These are phyloP conservation scores for Escallonia herrerae DNA, from an alignment of 129 eudicot species.

Conservation along the genomic window DNA sequence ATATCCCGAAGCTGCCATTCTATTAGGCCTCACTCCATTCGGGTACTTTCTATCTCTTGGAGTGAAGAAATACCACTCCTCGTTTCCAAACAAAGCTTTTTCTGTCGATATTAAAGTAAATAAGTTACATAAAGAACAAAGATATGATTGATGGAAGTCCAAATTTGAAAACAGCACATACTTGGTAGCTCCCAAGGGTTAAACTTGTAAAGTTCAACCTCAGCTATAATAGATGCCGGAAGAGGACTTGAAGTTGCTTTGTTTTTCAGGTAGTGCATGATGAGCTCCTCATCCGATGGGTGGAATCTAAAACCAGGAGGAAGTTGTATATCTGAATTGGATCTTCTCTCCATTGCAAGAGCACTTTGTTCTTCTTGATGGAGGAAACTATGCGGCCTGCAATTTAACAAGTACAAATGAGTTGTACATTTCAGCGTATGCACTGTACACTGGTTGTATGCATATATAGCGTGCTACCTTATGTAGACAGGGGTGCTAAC, in stretches of 20 bases:
- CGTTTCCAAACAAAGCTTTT: slow-evolving; percentile 47
- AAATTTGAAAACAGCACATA: background rate
- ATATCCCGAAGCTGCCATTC: slow-evolving; percentile 46
- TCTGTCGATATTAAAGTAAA: slow-evolving; percentile 15
- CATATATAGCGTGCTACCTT: background rate
- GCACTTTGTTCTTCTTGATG: slow-evolving; percentile 17
- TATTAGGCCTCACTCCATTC: slow-evolving; percentile 42
- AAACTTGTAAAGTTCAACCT: slow-evolving; percentile 46
- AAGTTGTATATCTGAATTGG: slow-evolving; percentile 23
- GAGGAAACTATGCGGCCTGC: slow-evolving; percentile 14
- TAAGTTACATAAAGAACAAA: background rate
- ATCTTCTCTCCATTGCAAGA: background rate
- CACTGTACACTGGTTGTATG: background rate
- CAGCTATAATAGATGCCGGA: slow-evolving; percentile 34
- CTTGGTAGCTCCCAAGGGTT: slow-evolving; percentile 55
- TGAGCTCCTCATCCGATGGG: slow-evolving; percentile 50
- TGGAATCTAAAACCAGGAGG: slow-evolving; percentile 48
- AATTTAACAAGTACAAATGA: background rate
- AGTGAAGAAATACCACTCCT: slow-evolving; percentile 51
- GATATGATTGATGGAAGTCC: background rate
- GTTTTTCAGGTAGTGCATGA: slow-evolving; percentile 38
- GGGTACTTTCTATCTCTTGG: slow-evolving; percentile 56
- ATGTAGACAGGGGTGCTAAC: background rate
- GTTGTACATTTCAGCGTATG: background rate
- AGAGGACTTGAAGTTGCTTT: slow-evolving; percentile 32